Conservation (phyloP, 2,329 filamentous ascomycete genomes). For the Phaeosphaeria sp. region DNA sequence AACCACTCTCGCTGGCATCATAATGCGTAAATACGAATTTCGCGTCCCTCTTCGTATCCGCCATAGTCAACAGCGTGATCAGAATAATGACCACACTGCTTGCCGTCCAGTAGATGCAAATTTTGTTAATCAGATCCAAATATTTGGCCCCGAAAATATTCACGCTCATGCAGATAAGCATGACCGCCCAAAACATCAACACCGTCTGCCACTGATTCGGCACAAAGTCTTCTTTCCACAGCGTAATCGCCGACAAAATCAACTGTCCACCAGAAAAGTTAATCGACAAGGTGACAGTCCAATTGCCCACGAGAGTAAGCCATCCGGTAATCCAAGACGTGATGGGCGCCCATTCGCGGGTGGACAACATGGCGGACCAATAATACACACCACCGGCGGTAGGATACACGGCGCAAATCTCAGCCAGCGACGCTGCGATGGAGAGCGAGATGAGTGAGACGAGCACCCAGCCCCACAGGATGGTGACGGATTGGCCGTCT, state of each 20-base stretch:
- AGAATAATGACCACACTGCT: conserved; percentile 73
- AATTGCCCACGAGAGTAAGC: conserved; percentile 76
- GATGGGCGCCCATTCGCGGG: conserved; percentile 69
- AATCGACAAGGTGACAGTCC: conserved; percentile 70
- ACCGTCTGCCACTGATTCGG: conserved; percentile 74
- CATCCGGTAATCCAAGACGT: conserved; percentile 75
- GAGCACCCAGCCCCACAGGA: conserved; percentile 73
- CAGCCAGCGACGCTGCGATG: conserved; percentile 74
- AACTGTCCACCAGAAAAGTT: conserved; percentile 72
- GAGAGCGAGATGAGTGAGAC: conserved; percentile 71
- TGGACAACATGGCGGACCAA: conserved; percentile 71
- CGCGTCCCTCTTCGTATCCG: conserved; percentile 62
- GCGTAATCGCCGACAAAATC: conserved; percentile 70
- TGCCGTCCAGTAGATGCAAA: conserved; percentile 76
- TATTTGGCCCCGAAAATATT: conserved; percentile 70
- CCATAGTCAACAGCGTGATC: conserved; percentile 68
- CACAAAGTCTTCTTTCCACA: conserved; percentile 73
- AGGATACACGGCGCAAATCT: conserved; percentile 78
- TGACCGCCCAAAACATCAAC: conserved; percentile 75
- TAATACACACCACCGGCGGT: conserved; percentile 80
- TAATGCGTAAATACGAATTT: conserved; percentile 74
- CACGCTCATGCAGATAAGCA: conserved; percentile 67
- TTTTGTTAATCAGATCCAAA: conserved; percentile 73
- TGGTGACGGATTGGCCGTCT: conserved; percentile 72
- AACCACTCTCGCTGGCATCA: conserved; percentile 70